A percentile compares a stretch with the other conserved stretches of the same genome.
phyloP scores from a whole-genome alignment of 202 grass and related monocot genomes.

The Carex arenaria region DNA sequence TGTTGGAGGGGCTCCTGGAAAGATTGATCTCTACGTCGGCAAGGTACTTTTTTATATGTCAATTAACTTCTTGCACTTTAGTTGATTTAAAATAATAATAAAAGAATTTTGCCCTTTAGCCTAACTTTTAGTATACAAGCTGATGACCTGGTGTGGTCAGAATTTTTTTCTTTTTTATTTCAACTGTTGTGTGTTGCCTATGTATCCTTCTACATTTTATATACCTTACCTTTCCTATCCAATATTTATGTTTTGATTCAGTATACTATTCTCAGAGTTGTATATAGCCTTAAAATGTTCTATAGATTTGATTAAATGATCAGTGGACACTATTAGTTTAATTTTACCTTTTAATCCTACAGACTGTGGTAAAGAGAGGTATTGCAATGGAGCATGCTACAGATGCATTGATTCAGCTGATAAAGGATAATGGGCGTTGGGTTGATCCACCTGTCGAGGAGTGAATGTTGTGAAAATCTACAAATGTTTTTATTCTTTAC shows the following conservation, averaged over 20 bases:
- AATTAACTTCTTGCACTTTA: neutral
- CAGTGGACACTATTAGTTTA: neutral
- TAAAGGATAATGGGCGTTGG: constrained; percentile 93
- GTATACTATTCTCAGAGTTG: neutral
- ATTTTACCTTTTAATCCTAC: constrained; percentile 2
- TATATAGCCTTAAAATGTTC: neutral
- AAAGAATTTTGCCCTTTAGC: too few species aligned
- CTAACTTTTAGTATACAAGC: neutral
- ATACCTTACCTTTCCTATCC: neutral
- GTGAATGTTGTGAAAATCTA: constrained; percentile 35
- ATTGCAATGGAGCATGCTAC: constrained; percentile 91
- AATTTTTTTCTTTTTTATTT: neutral
- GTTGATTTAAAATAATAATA: too few species aligned
- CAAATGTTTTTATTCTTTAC: constrained; percentile 15
- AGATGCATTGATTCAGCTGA: constrained; percentile 93
- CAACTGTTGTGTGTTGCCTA: neutral
- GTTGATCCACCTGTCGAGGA: constrained; percentile 68
- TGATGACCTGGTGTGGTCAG: neutral
- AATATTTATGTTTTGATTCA: neutral
- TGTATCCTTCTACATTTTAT: neutral
- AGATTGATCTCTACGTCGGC: constrained; percentile 98
- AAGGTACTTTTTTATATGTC: constrained; percentile 59
- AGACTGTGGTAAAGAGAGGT: constrained; percentile 79
- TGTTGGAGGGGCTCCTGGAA: constrained; percentile 87
- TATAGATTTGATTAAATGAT: neutral